Base-by-base conservation (phyloP, 1,139 yeast genomes). In the Blastobotrys illinoisensis region DNA sequence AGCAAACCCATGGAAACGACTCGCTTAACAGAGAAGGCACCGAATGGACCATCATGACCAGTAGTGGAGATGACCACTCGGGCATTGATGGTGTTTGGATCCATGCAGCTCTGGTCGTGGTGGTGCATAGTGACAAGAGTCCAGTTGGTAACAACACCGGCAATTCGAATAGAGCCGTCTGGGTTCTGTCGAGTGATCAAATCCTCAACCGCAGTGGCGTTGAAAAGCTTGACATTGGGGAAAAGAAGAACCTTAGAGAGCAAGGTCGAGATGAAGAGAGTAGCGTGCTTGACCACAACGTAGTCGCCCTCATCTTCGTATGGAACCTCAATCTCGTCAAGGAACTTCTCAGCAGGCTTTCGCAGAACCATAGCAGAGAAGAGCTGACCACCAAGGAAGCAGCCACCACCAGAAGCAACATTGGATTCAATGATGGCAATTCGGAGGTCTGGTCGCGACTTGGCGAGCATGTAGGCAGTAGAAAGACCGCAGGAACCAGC, bases 91-190 rank as follows among this genome's bases (percentile, higher is more conserved):
- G 89, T 86, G 74, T 86, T 85, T 55, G 93, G 93, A 67, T 86
- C 93, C 93, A 86, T 86, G 71, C 93, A 86, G 14, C 86, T 81
- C 69, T 86, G 91, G 58, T 82, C 81, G 67, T 83, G 88, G 66
- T 86, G 93, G 70, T 85, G 85, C 78, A 84, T 77, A 9, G 90
- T 77, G 40, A 86, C 91, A 64, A 85, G 74, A 20, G 91, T 86
- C 91, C 91, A 86, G 75, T 86, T 86, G 66, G 90, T 85, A 46
- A 86, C 93, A 26, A 86, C 91, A 67, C 91, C 93, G 23, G 89
- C 87, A 58, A 85, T 80, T 63, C 86, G 76, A 55, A 85, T 73
- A 59, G 80, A 79, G 47, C 86, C 87, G 46, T 67, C 60, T 46
- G 76, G 80, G 57, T 81, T 83, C 58, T 79, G 79, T 70, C 90